Conservation (phyloP, 495 filamentous ascomycete genomes). For the Aspergillus nanangensis region DNA sequence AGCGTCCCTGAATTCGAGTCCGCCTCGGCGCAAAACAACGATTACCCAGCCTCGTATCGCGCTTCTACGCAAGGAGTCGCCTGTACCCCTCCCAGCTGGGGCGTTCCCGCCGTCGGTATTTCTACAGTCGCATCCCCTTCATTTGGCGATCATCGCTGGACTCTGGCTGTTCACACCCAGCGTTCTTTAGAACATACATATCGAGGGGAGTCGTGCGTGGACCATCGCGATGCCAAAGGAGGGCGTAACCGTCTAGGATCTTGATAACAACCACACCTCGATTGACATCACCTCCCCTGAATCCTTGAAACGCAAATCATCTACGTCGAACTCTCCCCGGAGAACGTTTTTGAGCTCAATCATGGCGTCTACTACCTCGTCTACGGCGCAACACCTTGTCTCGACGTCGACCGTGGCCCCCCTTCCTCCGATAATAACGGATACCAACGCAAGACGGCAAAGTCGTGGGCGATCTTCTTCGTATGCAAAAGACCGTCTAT, state of each 20-base stretch:
- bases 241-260: constrained; percentile 22
- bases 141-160: constrained; percentile 4
- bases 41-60: constrained; percentile 8
- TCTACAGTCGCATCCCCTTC: constrained; percentile 1
- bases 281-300: no score
- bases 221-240: constrained; percentile 41
- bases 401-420: constrained; percentile 35
- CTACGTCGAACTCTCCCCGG: no score
- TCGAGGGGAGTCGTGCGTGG: constrained; percentile 19
- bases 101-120: constrained; percentile 10
- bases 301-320: no score
- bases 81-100: constrained; percentile 8
- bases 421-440: constrained; percentile 37
- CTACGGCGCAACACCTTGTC: constrained; percentile 43
- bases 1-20: constrained; percentile 1
- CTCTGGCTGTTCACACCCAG: constrained; percentile 6
- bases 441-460: constrained; percentile 31
- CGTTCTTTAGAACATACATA: constrained; percentile 10
- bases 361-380: constrained; percentile 59
- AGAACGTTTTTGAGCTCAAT: no score
- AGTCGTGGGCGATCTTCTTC: constrained; percentile 63
- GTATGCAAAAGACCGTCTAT: constrained; percentile 70
- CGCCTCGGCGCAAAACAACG: constrained; percentile 2
- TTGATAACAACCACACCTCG: constrained; percentile 20
- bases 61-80: constrained; percentile 20